These are phyloP conservation scores for Eutypella sp. DNA, from an alignment of 2,329 filamentous ascomycete genomes.

Conservation along the genomic window DNA sequence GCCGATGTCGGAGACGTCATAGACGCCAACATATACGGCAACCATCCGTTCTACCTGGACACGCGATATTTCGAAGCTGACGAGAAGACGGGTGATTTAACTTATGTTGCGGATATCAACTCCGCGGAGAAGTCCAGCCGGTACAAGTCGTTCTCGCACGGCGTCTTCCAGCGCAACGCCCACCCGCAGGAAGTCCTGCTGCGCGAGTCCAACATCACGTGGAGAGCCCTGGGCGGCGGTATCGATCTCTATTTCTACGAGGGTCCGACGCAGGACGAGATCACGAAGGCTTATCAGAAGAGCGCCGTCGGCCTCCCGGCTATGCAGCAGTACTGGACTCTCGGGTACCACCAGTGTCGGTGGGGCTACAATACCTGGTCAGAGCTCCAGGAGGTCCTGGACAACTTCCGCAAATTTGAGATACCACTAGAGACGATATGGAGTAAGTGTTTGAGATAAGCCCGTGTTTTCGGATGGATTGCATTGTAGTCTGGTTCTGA, in stretches of 20 bases:
- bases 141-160: slow-evolving; percentile 67
- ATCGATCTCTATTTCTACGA: slow-evolving; percentile 78
- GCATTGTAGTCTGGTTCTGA: slow-evolving; percentile 44
- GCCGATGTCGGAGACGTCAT: slow-evolving; percentile 64
- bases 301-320: slow-evolving; percentile 65
- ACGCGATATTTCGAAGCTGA: slow-evolving; percentile 66
- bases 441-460: slow-evolving; percentile 32
- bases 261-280: slow-evolving; percentile 62
- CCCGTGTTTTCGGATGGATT: slow-evolving; percentile 22
- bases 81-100: slow-evolving; percentile 39
- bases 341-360: slow-evolving; percentile 79
- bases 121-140: slow-evolving; percentile 45
- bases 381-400: slow-evolving; percentile 59
- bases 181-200: slow-evolving; percentile 72
- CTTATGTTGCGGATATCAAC: slow-evolving; percentile 51
- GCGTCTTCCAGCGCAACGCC: slow-evolving; percentile 71
- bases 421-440: slow-evolving; percentile 73
- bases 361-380: slow-evolving; percentile 78
- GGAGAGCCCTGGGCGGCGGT: slow-evolving; percentile 69
- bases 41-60: slow-evolving; percentile 74
- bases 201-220: slow-evolving; percentile 57
- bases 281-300: slow-evolving; percentile 65
- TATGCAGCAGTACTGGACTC: slow-evolving; percentile 76
- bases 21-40: slow-evolving; percentile 68
- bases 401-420: slow-evolving; percentile 56